phyloP scores from a whole-genome alignment of 2,329 filamentous ascomycete genomes.

The Ceratocystiopsis minuta region DNA sequence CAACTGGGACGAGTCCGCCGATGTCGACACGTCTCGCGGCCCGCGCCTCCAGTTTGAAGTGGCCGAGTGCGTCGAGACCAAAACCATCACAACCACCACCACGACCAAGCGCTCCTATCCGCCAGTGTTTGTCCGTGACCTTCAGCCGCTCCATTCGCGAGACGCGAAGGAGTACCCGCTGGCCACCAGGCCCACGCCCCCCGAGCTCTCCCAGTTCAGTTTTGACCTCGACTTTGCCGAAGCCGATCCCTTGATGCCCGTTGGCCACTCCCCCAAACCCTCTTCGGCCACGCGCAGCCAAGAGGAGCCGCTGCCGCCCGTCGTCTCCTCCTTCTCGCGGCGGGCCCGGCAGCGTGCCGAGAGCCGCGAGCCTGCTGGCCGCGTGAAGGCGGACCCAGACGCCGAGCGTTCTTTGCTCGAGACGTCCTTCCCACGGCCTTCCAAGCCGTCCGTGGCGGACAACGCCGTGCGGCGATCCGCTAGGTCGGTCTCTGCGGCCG shows the following conservation, averaged over 20 bases:
- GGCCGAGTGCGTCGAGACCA: slow-evolving; percentile 48
- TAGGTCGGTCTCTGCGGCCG: slow-evolving; percentile 16
- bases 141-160: slow-evolving; percentile 50
- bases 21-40: slow-evolving; percentile 9
- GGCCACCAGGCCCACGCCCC: slow-evolving; percentile 64
- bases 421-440: too few species aligned
- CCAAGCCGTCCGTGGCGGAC: slow-evolving; percentile 10
- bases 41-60: slow-evolving; percentile 34
- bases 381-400: slow-evolving; percentile 15
- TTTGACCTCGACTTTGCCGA: slow-evolving; percentile 46
- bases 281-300: slow-evolving; percentile 1
- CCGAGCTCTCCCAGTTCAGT: slow-evolving; percentile 56
- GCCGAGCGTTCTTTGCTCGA: slow-evolving; percentile 14
- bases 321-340: not conserved
- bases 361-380: not conserved
- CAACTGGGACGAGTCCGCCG: slow-evolving; percentile 17
- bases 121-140: slow-evolving; percentile 61
- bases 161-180: slow-evolving; percentile 85
- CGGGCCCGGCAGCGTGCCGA: not conserved
- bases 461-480: slow-evolving; percentile 15
- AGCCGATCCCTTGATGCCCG: slow-evolving; percentile 8
- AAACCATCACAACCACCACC: slow-evolving; percentile 74
- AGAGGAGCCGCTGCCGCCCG: slow-evolving; percentile 1
- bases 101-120: slow-evolving; percentile 75
- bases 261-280: slow-evolving; percentile 7